These are phyloP conservation scores for Carex myosuroides DNA, from an alignment of 176 grass and related monocot genomes.

Conservation along the genomic window DNA sequence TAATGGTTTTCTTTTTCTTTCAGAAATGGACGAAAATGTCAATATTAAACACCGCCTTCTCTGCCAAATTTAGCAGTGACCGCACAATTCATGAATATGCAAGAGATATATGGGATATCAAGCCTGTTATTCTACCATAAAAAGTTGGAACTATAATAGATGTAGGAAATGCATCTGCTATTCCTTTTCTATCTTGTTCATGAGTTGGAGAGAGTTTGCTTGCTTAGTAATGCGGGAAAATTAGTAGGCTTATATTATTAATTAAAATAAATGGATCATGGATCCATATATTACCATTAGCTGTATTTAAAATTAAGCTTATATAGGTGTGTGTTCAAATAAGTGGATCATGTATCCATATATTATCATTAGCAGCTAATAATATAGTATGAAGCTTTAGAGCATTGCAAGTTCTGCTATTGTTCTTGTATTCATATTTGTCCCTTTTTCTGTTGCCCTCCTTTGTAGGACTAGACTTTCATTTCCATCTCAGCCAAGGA, in stretches of 20 bases:
- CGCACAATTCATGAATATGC: constrained; percentile 89
- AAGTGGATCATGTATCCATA: constrained; percentile 5
- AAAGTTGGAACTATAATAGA: neutral
- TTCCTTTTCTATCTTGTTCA: neutral
- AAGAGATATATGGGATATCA: constrained; percentile 82
- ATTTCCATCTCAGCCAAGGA: neutral
- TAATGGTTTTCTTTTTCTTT: neutral
- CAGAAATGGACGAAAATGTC: constrained; percentile 97
- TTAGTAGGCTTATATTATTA: constrained; percentile 1
- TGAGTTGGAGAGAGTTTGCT: neutral
- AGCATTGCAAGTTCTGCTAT: neutral
- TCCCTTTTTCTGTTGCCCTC: neutral
- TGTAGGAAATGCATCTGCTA: neutral
- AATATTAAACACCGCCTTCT: constrained; percentile 73
- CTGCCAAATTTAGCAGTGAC: constrained; percentile 93
- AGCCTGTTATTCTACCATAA: constrained; percentile 46
- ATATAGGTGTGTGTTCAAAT: neutral
- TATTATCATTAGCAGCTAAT: neutral
- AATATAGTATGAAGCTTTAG: neutral
- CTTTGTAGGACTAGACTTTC: neutral
- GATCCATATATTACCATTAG: constrained; percentile 6
- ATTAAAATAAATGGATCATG: constrained; percentile 12
- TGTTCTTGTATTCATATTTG: neutral
- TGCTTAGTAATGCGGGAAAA: neutral
- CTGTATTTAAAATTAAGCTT: neutral